Evolutionary conservation across 1,139 yeast genomes (phyloP), one percentile per base, ranked within the genome.

Genomic region (Candida sp.): DNA sequence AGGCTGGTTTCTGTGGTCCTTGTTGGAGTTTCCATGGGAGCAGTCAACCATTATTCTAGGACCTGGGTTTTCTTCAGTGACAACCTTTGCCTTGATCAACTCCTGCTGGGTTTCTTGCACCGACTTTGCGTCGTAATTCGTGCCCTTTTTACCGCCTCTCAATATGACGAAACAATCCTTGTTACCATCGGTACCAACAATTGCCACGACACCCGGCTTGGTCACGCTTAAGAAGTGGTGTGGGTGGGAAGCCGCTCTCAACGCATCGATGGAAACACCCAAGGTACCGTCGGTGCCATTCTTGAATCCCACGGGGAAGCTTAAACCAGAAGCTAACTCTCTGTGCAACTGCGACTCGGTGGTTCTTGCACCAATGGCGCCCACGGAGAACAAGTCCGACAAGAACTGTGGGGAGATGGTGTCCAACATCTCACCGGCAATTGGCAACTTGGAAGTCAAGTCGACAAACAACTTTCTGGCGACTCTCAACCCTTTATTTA

Each of bases 341-440:
- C 99, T 87, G 77, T 94, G 99, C 57, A 94, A 83, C 74, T 94
- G 99, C 47, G 98, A 91, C 78, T 94, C 99, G 49, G 99, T 94
- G 55, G 99, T 94, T 79, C 99, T 86, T 50, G 99, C 99, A 66
- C 99, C 99, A 74, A 94, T 91, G 54, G 99, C 99, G 61, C 99
- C 99, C 61, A 94, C 86, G 41, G 97, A 89, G 61, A 94, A 82
- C 60, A 92, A 80, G 71, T 94, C 99, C 30, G 96, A 88, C 61
- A 94, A 81, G 80, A 84, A 94, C 80, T 94, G 99, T n/a, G 99
- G 99, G 27, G 97, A 90, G 58, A 93, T 93, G 56, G 98, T 94
- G 71, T 94, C 99, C 71, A 94, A 85, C 98, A 94, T 94, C 72
- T 94, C 99, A 45, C 96, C 88, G 50, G 97, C 99, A 63, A 94